A percentile compares a stretch with the other conserved stretches of the same genome.
These are phyloP conservation scores for Sporothrix schenckii DNA, from an alignment of 2,329 filamentous ascomycete genomes.

Conservation along the genomic window DNA sequence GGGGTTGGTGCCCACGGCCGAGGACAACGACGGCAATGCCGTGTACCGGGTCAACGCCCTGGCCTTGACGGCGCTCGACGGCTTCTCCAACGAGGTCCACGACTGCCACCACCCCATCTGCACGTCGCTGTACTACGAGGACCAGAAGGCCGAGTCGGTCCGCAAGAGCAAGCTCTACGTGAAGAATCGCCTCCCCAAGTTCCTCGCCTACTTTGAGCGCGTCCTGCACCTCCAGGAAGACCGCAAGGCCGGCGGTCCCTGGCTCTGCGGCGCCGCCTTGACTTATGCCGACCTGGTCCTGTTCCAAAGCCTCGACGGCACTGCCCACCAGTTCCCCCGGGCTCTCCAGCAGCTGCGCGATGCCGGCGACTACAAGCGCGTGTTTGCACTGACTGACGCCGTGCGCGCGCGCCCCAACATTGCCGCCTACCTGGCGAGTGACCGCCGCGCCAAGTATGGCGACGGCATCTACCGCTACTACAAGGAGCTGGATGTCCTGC, in stretches of 20 bases:
- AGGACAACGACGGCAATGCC: constrained; percentile 43
- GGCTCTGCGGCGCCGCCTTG: constrained; percentile 65
- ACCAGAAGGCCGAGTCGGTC: constrained; percentile 70
- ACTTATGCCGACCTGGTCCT: constrained; percentile 74
- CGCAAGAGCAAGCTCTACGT: constrained; percentile 61
- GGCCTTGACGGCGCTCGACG: constrained; percentile 70
- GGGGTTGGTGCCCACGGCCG: constrained; percentile 57
- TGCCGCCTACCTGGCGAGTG: constrained; percentile 69
- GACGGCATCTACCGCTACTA: constrained; percentile 73
- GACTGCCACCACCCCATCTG: constrained; percentile 75
- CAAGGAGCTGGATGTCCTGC: constrained; percentile 65
- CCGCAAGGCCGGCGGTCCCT: constrained; percentile 40
- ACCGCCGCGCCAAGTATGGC: constrained; percentile 63
- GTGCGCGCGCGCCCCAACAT: constrained; percentile 66
- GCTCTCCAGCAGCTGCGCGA: constrained; percentile 60
- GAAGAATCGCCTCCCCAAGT: constrained; percentile 69
- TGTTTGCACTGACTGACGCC: constrained; percentile 67
- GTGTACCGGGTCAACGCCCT: constrained; percentile 65
- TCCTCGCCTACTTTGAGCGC: constrained; percentile 69
- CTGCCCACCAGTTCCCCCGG: constrained; percentile 70
- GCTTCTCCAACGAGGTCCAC: constrained; percentile 70
- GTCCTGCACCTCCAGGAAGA: constrained; percentile 56
- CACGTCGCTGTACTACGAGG: constrained; percentile 66
- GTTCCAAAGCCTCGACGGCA: constrained; percentile 67
- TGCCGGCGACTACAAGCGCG: constrained; percentile 58